phyloP scores from a whole-genome alignment of 345 rosid species.

The Lumnitzera littorea region DNA sequence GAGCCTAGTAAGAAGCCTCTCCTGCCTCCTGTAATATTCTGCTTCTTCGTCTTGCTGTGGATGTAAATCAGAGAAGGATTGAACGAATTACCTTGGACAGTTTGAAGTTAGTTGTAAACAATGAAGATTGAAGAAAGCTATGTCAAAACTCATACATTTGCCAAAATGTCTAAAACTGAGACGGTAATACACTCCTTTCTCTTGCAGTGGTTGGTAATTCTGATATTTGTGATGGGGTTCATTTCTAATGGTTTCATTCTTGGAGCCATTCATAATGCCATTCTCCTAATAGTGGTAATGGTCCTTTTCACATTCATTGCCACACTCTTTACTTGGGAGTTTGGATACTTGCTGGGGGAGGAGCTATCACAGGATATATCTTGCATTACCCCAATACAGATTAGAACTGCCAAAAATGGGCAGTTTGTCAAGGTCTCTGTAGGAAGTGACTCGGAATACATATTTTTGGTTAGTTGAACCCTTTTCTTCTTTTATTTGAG shows the following conservation, averaged over 20 bases:
- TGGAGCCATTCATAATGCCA: slow-evolving; percentile 81
- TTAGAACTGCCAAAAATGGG: slow-evolving; percentile 90
- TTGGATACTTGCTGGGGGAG: slow-evolving; percentile 65
- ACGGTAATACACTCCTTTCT: slow-evolving; percentile 14
- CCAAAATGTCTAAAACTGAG: slow-evolving; percentile 10
- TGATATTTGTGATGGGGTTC: slow-evolving; percentile 77
- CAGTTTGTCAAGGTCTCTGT: slow-evolving; percentile 96
- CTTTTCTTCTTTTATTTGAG: neutral
- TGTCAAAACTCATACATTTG: slow-evolving; percentile 9
- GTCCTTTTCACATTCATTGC: slow-evolving; percentile 56
- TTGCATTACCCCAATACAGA: slow-evolving; percentile 84
- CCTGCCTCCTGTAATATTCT: slow-evolving; percentile 39
- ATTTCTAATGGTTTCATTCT: slow-evolving; percentile 82
- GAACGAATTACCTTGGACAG: too few species aligned
- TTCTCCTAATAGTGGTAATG: slow-evolving; percentile 70
- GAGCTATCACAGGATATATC: slow-evolving; percentile 61
- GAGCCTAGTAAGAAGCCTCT: slow-evolving; percentile 34
- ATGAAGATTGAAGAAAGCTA: neutral
- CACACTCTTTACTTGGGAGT: slow-evolving; percentile 62
- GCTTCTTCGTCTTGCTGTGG: slow-evolving; percentile 25
- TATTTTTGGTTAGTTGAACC: neutral
- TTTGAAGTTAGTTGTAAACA: neutral
- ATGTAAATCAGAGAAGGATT: neutral
- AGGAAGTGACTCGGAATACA: slow-evolving; percentile 40
- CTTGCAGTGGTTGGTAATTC: slow-evolving; percentile 57